phyloP scores from a whole-genome alignment of 352 stramenopile genomes.

The Globisporangium nagaii region DNA sequence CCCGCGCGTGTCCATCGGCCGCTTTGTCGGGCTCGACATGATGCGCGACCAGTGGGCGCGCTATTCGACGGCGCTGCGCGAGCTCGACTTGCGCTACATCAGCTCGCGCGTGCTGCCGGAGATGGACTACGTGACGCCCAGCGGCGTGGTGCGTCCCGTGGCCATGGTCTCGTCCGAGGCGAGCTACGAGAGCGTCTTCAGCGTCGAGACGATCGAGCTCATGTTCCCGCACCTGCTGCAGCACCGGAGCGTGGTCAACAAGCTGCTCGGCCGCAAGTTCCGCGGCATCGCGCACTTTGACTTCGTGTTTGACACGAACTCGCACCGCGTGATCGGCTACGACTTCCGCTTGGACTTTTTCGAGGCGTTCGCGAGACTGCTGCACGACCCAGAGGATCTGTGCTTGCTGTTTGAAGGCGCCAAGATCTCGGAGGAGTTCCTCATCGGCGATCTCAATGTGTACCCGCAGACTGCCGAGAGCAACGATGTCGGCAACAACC shows the following conservation, averaged over 20 bases:
- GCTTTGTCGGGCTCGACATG: slow-evolving; percentile 31
- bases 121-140: slow-evolving; percentile 11
- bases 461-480: slow-evolving; percentile 12
- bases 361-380: slow-evolving; percentile 27
- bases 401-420: slow-evolving; percentile 33
- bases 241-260: slow-evolving; percentile 17
- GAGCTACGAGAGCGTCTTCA: slow-evolving; percentile 35
- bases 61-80: slow-evolving; percentile 37
- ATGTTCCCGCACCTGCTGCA: slow-evolving; percentile 45
- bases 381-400: slow-evolving; percentile 33
- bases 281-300: slow-evolving; percentile 24
- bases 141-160: slow-evolving; percentile 4
- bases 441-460: slow-evolving; percentile 38
- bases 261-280: slow-evolving; percentile 28
- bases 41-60: slow-evolving; percentile 45
- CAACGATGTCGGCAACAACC: background rate
- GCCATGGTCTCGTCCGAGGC: slow-evolving; percentile 34
- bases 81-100: slow-evolving; percentile 31
- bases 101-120: slow-evolving; percentile 22
- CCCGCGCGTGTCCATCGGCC: slow-evolving; percentile 35
- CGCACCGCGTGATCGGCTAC: slow-evolving; percentile 31
- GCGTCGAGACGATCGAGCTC: slow-evolving; percentile 33
- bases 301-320: slow-evolving; percentile 39
- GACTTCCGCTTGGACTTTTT: slow-evolving; percentile 43
- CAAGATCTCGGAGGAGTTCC: slow-evolving; percentile 40